phyloP scores from a whole-genome alignment of 75 land plant species.

The Cunninghamia lanceolata region DNA sequence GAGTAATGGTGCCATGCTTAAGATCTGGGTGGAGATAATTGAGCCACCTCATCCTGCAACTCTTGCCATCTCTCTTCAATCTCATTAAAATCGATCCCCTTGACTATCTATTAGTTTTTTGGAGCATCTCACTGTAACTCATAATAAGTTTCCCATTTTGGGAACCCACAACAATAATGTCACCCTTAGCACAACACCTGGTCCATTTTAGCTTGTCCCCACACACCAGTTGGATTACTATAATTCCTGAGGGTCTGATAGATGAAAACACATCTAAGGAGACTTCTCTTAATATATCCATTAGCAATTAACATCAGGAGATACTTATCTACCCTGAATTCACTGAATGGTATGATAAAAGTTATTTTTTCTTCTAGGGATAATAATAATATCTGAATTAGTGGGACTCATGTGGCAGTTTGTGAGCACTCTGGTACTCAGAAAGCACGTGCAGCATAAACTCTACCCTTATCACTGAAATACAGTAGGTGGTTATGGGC shows the following conservation, averaged over 20 bases:
- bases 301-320: slow-evolving; percentile 81
- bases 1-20: no score
- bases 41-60: no score
- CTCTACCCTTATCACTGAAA: slow-evolving; percentile 93
- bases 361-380: slow-evolving; percentile 94
- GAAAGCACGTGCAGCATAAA: slow-evolving; percentile 93
- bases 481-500: no score
- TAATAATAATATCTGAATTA: slow-evolving; percentile 83
- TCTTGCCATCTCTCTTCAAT: slow-evolving; percentile 66
- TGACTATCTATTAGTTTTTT: slow-evolving; percentile 69
- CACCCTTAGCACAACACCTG: slow-evolving; percentile 71
- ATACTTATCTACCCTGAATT: slow-evolving; percentile 77
- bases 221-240: slow-evolving; percentile 94
- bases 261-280: slow-evolving; percentile 75
- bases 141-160: slow-evolving; percentile 70
- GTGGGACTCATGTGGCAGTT: slow-evolving; percentile 86
- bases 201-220: slow-evolving; percentile 99
- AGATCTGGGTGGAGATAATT: no score
- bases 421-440: slow-evolving; percentile 92
- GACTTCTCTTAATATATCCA: slow-evolving; percentile 88
- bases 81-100: slow-evolving; percentile 80
- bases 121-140: slow-evolving; percentile 56
- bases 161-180: slow-evolving; percentile 83
- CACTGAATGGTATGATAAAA: slow-evolving; percentile 82
- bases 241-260: slow-evolving; percentile 84